Evolutionary conservation across 2,329 filamentous ascomycete species (phyloP), one percentile per base, ranked within the genome.

Genomic region (Zopfia rhizophila): DNA sequence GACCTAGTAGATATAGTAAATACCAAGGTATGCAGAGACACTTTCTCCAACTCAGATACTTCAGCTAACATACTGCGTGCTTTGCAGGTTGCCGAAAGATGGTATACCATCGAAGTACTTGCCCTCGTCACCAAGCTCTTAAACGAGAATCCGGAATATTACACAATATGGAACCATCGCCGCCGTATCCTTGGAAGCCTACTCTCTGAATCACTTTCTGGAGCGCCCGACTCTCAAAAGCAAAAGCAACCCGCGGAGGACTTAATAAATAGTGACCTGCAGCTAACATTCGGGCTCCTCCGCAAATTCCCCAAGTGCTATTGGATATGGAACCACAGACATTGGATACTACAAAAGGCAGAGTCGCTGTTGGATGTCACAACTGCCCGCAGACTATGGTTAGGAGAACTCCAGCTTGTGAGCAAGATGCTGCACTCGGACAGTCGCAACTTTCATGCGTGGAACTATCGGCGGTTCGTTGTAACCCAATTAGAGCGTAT

Each of bases 291-390:
- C 28, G 90, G 90, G 0, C 81, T 99, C 14, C 82, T 99, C 37
- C 82, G 90, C 55, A 85, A 91, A 56, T 93, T 85, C 56, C 94
- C 94, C 5, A 99, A 99, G 72, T 97, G 94, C 79, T 99, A 99
- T 76, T 97, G 94, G 93, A 93, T 99, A 64, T 99, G 94, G 94
- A 96, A 96, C 60, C 93, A 97, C 72, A 87, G 94, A 19, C 75
- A 88, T 32, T 99, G 94, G 92, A 77, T 93, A 3, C 78, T 99
- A 11, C 78, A 87, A 42, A 83, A 90, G 68, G 86, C 86, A 23
- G 89, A 88, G 33, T 68, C 78, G 10, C 78, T 86, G 13, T 77
- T 96, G 7, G 81, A 84, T 2, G 52, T 72, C 1, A 45, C 75
- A 0, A 66, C 76, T 12, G 84, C 90, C 2, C 80, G 82, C 16